Conservation (phyloP, 192 early-diverging fungal genomes). For the Backusella australiensis region DNA sequence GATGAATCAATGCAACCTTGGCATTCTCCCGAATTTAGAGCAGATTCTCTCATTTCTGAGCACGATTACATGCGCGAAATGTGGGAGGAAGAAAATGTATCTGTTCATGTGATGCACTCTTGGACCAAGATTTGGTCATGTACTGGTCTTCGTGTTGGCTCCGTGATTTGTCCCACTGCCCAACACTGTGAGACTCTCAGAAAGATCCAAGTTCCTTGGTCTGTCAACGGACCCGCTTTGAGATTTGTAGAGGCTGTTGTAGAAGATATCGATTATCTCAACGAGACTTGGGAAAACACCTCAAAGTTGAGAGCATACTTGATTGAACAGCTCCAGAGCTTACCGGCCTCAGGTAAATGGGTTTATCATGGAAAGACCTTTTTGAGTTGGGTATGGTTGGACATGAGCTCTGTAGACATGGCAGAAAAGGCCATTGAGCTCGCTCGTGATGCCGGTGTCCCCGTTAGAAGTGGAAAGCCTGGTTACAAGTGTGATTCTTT, state of each 20-base stretch:
- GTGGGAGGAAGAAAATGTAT: constrained; percentile 62
- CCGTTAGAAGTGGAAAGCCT: constrained; percentile 74
- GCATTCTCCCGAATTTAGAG: constrained; percentile 76
- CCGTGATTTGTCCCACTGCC: constrained; percentile 81
- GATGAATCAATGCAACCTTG: constrained; percentile 96
- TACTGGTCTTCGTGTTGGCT: constrained; percentile 85
- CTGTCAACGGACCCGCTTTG: constrained; percentile 86
- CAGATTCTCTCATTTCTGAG: constrained; percentile 80
- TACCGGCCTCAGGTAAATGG: constrained; percentile 46
- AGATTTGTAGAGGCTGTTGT: constrained; percentile 81
- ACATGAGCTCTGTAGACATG: constrained; percentile 55
- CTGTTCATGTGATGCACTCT: constrained; percentile 87
- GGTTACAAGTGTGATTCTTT: constrained; percentile 75
- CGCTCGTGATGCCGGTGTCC: constrained; percentile 78
- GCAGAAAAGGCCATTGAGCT: constrained; percentile 63
- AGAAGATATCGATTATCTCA: constrained; percentile 63
- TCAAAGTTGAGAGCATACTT: constrained; percentile 60
- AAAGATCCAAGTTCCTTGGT: constrained; percentile 88
- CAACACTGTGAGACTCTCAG: constrained; percentile 70
- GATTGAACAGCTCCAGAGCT: constrained; percentile 38
- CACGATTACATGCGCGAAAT: constrained; percentile 60
- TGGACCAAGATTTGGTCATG: constrained; percentile 96
- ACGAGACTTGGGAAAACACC: constrained; percentile 79
- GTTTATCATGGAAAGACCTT: constrained; percentile 70
- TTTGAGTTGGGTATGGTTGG: constrained; percentile 88